Evolutionary conservation across 306 rosid genomes (phyloP).

Genomic region (Abrus precatorius): DNA sequence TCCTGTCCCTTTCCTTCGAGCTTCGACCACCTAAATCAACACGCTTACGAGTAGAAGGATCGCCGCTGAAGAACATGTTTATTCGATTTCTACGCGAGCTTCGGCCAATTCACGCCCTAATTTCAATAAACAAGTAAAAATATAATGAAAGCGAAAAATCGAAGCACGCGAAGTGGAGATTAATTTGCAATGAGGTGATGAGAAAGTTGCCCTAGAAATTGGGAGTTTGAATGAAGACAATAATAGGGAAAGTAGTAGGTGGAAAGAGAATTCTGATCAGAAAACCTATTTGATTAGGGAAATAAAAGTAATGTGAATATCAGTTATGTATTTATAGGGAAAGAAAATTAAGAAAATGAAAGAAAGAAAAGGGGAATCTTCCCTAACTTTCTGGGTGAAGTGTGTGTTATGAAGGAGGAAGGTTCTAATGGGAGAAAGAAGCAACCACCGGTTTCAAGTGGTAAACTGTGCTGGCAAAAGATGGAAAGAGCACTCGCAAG

Average conservation of each 20-base stretch:
- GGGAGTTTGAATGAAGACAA: conserved; percentile 13
- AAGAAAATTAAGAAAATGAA: background rate
- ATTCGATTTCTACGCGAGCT: conserved; percentile 26
- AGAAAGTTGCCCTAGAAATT: conserved; percentile 47
- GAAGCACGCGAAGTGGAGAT: background rate
- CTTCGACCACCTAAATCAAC: conserved; percentile 98
- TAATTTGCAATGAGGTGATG: conserved; percentile 30
- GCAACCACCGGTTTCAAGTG: background rate
- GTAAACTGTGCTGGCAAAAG: background rate
- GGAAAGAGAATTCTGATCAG: conserved; percentile 12
- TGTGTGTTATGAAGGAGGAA: background rate
- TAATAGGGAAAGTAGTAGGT: conserved; percentile 29
- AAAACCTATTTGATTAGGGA: background rate
- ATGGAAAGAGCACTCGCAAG: background rate
- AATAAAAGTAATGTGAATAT: background rate
- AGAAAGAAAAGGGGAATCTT: conserved; percentile 12
- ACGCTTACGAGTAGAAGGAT: conserved; percentile 91
- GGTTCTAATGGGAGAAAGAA: conserved; percentile 7
- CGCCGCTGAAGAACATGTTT: conserved; percentile 91
- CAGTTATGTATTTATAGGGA: conserved; percentile 22
- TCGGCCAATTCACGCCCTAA: conserved; percentile 51
- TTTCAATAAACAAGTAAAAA: background rate
- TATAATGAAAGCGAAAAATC: background rate
- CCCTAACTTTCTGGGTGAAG: conserved; percentile 23
- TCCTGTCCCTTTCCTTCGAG: conserved; percentile 85